A percentile compares a stretch with the other conserved stretches of the same genome.
Evolutionary conservation across 2,329 filamentous ascomycete genomes (phyloP).

Genomic region (Aspergillus sp.): DNA sequence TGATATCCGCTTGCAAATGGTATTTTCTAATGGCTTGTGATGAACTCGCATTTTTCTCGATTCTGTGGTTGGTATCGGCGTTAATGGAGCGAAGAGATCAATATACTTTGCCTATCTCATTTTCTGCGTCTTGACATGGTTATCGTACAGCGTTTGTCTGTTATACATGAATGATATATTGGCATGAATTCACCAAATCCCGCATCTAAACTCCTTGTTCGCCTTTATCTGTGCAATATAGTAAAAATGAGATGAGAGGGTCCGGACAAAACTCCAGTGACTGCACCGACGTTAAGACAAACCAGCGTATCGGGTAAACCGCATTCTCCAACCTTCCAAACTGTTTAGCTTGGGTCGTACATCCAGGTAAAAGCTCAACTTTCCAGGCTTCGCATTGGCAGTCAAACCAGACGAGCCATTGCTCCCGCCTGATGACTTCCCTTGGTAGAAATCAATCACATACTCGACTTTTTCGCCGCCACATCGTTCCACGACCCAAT

Average conservation of each 20-base stretch:
- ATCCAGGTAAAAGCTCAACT: constrained; percentile 57
- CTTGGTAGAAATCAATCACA: constrained; percentile 95
- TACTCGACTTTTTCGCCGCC: constrained; percentile 71
- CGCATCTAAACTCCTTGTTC: constrained; percentile 18
- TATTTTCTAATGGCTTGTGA: constrained; percentile 6
- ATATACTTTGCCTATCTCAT: constrained; percentile 11
- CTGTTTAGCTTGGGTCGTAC: constrained; percentile 58
- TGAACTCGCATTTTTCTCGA: constrained; percentile 5
- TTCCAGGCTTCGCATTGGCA: constrained; percentile 28
- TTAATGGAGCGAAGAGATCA: constrained; percentile 17
- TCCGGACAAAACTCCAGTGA: neutral
- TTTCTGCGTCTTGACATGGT: constrained; percentile 9
- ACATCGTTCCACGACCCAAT: constrained; percentile 94
- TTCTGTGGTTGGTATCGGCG: constrained; percentile 6
- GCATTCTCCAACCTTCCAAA: constrained; percentile 53
- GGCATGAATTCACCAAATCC: constrained; percentile 11
- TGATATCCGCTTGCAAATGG: constrained; percentile 28
- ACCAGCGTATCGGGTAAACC: constrained; percentile 42
- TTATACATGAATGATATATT: constrained; percentile 30
- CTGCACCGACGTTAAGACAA: constrained; percentile 12
- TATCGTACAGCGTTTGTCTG: constrained; percentile 27
- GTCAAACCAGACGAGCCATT: constrained; percentile 19
- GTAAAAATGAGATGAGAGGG: constrained; percentile 1
- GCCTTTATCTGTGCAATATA: constrained; percentile 16
- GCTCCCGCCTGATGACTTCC: constrained; percentile 41